Base-by-base conservation (phyloP, 2,329 filamentous ascomycete species). In the Paecilomyces sp. region DNA sequence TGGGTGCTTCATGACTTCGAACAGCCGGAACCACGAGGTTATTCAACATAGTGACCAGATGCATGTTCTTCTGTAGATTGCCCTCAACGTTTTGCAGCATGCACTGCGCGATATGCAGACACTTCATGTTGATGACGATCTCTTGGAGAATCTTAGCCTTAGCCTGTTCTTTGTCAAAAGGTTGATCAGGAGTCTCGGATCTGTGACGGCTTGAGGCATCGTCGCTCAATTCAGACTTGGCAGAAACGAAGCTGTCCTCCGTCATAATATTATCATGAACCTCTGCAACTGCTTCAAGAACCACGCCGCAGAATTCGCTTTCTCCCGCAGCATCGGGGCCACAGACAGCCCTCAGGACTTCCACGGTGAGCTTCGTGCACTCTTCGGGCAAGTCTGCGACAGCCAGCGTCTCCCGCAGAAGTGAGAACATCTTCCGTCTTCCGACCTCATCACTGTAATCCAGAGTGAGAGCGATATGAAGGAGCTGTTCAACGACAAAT, bases 391-490 rank as follows among this genome's bases (percentile, higher is more conserved):
- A 82, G 66, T 95, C 90, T 3, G 92, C 86, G 57, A 92, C 88
- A 0, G 92, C 92, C 15, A 99, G 80, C 1, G 89, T 88, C 72
- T 96, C 91, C 58, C 94, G 85, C 61, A 97, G 84, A 34, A 97
- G 83, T 18, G 90, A 87, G 72, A 96, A 97, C 92, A 99, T 97
- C 78, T 96, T 96, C 60, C 93, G 84, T 64, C 94, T 86, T 56
- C 94, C 94, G 63, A 96, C 90, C 74, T 97, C 94, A 70, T 99
- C 94, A n/a, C 91, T 92, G 75, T 97, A 99, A 75, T 99, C 94
- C 56, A 97, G 84, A 1, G 91, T 95, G 61, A 92, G 82, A 4
- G 91, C 90, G 70, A 99, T 96, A 67, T 97, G 89, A 36, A 99
- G 85, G 60, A 99, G 82, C 71, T 99, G 95, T 72, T 97, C 92